phyloP scores from a whole-genome alignment of 1,284 basidiomycete species.

The Wallemia hederae region DNA sequence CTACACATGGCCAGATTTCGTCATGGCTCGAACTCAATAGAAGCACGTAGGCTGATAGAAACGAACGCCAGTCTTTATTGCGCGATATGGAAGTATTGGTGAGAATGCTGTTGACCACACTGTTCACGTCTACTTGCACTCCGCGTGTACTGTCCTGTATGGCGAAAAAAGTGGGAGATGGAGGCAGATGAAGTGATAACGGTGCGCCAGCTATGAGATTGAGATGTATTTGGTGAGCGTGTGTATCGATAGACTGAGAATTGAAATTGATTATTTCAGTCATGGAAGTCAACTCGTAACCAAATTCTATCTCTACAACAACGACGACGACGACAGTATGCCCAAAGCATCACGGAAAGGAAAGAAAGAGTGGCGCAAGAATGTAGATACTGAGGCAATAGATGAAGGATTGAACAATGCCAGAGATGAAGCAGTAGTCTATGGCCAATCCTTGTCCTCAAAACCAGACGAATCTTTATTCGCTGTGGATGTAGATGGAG shows the following conservation, averaged over 20 bases:
- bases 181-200: background rate
- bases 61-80: background rate
- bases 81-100: background rate
- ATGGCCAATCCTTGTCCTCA: constrained; percentile 31
- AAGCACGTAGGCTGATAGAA: background rate
- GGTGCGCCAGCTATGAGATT: background rate
- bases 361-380: constrained; percentile 76
- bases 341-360: constrained; percentile 28
- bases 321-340: too few relatives aligned
- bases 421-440: constrained; percentile 42
- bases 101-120: too few relatives aligned
- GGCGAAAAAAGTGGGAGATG: too few relatives aligned
- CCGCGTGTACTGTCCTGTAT: background rate
- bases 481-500: constrained; percentile 44
- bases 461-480: constrained; percentile 43
- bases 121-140: too few relatives aligned
- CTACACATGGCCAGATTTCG: background rate
- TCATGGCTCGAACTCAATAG: background rate
- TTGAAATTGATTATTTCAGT: too few relatives aligned
- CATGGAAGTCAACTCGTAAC: too few relatives aligned
- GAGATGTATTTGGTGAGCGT: background rate
- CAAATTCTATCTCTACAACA: background rate
- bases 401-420: constrained; percentile 42
- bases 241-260: too few relatives aligned
- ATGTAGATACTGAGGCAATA: constrained; percentile 47